phyloP scores from a whole-genome alignment of 768 basidiomycete species.

The Gloeostereum incarnatum region DNA sequence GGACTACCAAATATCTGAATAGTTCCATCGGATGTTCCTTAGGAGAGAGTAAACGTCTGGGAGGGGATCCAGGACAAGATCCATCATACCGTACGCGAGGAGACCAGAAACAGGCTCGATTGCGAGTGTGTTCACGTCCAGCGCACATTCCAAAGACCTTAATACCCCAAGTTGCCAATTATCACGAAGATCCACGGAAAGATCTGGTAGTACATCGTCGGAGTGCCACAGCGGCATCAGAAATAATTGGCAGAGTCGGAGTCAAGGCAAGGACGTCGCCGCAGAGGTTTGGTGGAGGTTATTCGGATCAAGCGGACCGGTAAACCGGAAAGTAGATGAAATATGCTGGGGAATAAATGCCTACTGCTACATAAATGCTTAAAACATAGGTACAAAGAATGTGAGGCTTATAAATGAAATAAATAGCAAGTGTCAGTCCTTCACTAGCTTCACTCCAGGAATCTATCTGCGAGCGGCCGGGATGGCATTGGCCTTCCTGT shows the following conservation, averaged over 20 bases:
- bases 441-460: background rate
- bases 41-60: background rate
- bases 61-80: background rate
- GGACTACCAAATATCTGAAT: constrained; percentile 63
- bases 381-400: background rate
- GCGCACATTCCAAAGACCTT: constrained; percentile 36
- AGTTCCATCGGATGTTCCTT: constrained; percentile 56
- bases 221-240: background rate
- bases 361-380: background rate
- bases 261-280: background rate
- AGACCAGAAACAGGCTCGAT: constrained; percentile 52
- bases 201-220: constrained; percentile 21
- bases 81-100: constrained; percentile 45
- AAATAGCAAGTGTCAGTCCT: background rate
- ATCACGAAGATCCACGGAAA: constrained; percentile 50
- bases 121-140: constrained; percentile 43
- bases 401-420: constrained; percentile 5
- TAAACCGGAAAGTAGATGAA: too few relatives aligned
- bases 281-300: too few relatives aligned
- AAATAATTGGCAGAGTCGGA: background rate
- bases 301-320: too few relatives aligned
- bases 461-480: too few relatives aligned
- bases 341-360: too few relatives aligned
- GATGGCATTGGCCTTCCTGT: constrained; percentile 12
- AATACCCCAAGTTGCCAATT: constrained; percentile 52